These are phyloP conservation scores for Rhizoctonia solani DNA, from an alignment of 1,284 basidiomycete species.

Conservation along the genomic window DNA sequence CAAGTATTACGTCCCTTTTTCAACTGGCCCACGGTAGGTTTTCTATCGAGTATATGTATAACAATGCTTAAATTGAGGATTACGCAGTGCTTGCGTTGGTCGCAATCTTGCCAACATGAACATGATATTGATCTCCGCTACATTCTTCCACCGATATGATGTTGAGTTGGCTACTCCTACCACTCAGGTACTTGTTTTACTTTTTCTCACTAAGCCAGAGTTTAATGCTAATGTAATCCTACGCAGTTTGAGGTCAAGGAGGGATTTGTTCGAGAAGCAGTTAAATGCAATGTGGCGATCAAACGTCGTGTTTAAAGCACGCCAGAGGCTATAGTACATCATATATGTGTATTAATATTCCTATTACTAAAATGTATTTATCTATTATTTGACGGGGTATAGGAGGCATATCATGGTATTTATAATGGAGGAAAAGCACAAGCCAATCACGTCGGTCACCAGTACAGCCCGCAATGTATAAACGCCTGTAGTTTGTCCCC, in stretches of 20 bases:
- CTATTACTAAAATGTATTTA: too few relatives aligned
- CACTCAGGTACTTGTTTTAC: conserved; percentile 54
- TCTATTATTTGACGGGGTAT: too few relatives aligned
- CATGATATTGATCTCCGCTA: conserved; percentile 71
- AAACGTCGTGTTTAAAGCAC: too few relatives aligned
- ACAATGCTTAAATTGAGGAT: background rate
- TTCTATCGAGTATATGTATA: background rate
- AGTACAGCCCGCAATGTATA: too few relatives aligned
- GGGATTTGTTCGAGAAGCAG: background rate
- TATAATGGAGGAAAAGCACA: too few relatives aligned
- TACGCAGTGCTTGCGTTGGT: background rate
- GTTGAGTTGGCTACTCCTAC: conserved; percentile 65
- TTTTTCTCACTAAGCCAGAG: background rate
- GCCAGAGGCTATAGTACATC: too few relatives aligned
- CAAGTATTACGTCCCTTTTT: conserved; percentile 77
- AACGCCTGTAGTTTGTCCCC: too few relatives aligned
- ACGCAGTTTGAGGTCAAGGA: background rate
- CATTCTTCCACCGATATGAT: conserved; percentile 71
- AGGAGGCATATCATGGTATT: too few relatives aligned
- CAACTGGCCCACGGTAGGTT: conserved; percentile 46
- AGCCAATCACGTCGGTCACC: too few relatives aligned
- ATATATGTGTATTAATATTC: too few relatives aligned
- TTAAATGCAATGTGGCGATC: background rate
- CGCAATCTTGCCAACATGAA: conserved; percentile 76
- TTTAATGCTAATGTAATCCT: background rate